A percentile compares a stretch with the other conserved stretches of the same genome.
Evolutionary conservation across 257 asterid genomes (phyloP).

Genomic region (Solanum appendiculatum): DNA sequence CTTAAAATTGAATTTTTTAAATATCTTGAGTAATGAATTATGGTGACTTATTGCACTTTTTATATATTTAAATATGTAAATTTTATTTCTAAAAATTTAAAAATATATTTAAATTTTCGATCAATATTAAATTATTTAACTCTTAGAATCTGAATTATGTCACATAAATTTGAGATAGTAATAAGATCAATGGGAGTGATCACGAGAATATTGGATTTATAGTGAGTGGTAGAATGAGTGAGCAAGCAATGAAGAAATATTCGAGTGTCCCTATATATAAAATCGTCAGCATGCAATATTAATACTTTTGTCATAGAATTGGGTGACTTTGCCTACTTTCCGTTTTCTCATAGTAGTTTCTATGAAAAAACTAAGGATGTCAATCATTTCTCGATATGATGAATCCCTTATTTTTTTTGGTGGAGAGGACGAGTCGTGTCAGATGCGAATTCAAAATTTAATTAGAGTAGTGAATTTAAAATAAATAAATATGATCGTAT

Average conservation of each 20-base stretch:
- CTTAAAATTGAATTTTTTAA: background rate
- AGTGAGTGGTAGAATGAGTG: background rate
- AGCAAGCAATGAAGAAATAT: background rate
- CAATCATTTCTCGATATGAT: background rate
- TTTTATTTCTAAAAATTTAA: background rate
- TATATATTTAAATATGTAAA: no score
- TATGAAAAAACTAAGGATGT: background rate
- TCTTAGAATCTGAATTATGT: background rate
- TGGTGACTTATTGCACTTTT: background rate
- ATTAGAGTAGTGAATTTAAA: background rate
- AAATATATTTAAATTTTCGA: no score
- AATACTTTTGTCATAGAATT: background rate
- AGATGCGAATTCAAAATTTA: background rate
- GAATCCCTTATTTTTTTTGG: background rate
- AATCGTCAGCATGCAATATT: constrained; percentile 2
- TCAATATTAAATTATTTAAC: background rate
- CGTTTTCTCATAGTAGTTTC: background rate
- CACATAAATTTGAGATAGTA: no score
- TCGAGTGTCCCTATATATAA: background rate
- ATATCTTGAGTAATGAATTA: background rate
- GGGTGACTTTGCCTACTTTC: background rate
- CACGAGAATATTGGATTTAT: background rate
- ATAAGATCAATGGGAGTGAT: background rate
- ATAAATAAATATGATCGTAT: background rate
- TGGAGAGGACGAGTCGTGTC: background rate